Evolutionary conservation across 2,329 filamentous ascomycete species (phyloP).

Genomic region (Teratosphaeria epicoccoides): DNA sequence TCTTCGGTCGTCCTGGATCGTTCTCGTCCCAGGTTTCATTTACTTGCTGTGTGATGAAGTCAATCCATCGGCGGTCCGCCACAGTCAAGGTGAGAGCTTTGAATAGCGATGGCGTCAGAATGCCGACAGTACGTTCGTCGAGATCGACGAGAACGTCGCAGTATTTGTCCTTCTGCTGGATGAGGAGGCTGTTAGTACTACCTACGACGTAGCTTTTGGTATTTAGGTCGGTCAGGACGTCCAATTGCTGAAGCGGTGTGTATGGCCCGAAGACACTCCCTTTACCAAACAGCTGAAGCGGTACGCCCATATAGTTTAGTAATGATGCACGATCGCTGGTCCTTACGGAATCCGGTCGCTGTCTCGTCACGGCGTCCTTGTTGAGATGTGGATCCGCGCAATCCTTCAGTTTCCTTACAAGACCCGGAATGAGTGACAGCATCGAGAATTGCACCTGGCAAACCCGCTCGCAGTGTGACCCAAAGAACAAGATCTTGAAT

Average conservation of each 20-base stretch:
- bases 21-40: conserved; percentile 94
- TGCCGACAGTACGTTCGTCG: conserved; percentile 76
- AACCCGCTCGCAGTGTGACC: conserved; percentile 84
- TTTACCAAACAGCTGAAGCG: conserved; percentile 90
- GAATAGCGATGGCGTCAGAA: conserved; percentile 69
- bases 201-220: conserved; percentile 97
- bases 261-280: conserved; percentile 94
- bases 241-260: conserved; percentile 88
- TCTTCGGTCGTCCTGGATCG: conserved; percentile 82
- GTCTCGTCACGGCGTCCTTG: conserved; percentile 62
- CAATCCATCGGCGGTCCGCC: conserved; percentile 90
- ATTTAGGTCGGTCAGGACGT: conserved; percentile 81
- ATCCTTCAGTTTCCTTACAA: conserved; percentile 85
- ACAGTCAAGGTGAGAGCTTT: conserved; percentile 66
- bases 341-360: conserved; percentile 71
- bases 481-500: conserved; percentile 89
- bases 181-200: conserved; percentile 84
- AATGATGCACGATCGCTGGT: conserved; percentile 88
- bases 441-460: conserved; percentile 99
- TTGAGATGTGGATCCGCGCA: conserved; percentile 91
- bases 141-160: conserved; percentile 95
- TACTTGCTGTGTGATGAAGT: conserved; percentile 84
- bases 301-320: conserved; percentile 86
- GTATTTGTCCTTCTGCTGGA: conserved; percentile 92
- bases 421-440: conserved; percentile 84